Evolutionary conservation across 495 filamentous ascomycete species (phyloP), one percentile per base, ranked within the genome.

Genomic region (Penicillium canariense): DNA sequence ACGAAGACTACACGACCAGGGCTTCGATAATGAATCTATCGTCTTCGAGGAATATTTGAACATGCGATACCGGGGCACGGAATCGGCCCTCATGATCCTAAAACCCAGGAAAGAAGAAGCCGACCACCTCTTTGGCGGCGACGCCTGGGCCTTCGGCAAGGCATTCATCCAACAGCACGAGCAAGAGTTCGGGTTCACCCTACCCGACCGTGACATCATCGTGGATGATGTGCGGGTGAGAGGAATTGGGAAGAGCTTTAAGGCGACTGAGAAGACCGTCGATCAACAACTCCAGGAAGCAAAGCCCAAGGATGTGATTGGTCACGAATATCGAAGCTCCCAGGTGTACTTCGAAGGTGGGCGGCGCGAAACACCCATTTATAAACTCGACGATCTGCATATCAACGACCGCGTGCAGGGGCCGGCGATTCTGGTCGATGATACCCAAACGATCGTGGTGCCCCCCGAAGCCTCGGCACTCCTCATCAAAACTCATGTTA

Each of bases 171-270:
- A 81, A 60, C 87, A 95, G 48, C 93, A 98, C 63, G 83, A 91
- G 31, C 92, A 93, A 60, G 94, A 97, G 63, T 98, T 97, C 67
- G 93, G 91, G 0, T 97, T 98, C 63, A 93, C 90, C 1, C 75
- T 96, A 2, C 89, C 91, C 7, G 56, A 54, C 40, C 78, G 93
- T 44, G 89, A 96, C 60, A 91, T 97, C 36, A 88, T 97, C 46
- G 83, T 97, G 22, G 94, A 97, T 52, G 93, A 96, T 69, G 86
- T 97, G 10, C 84, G 94, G 17, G 90, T 92, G 7, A 77, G 93
- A 49, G 91, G 91, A 11, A 95, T 96, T 27, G 71, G 89, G 69
- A 96, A 63, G 54, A 50, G 53, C 5, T 62, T 63, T 48, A 81
- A 86, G 52, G 84, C 83, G 23, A 74, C 87, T 18, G 87, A 90